Conservation (phyloP, 2,329 filamentous ascomycete species). For the Fusarium proliferatum region DNA sequence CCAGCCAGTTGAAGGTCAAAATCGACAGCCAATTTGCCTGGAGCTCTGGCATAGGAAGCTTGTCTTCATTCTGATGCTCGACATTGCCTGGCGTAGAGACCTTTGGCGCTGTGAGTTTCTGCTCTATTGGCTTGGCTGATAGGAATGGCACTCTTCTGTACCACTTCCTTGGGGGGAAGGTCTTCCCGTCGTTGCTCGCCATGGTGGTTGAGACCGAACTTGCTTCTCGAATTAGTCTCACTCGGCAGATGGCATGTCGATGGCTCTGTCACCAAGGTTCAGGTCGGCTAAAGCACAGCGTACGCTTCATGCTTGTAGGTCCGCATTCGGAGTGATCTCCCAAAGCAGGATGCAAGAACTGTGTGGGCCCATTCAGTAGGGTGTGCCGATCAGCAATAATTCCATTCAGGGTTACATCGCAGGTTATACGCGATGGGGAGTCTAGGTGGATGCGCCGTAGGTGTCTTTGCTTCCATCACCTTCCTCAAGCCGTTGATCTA, state of each 20-base stretch:
- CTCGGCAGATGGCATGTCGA: not conserved
- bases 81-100: slow-evolving; percentile 5
- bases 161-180: slow-evolving; percentile 47
- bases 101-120: not conserved
- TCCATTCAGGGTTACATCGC: not conserved
- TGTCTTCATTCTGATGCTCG: slow-evolving; percentile 4
- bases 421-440: not conserved
- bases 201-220: slow-evolving; percentile 20
- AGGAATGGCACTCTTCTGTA: slow-evolving; percentile 47
- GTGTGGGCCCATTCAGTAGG: not conserved
- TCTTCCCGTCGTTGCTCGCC: slow-evolving; percentile 38
- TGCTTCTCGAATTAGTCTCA: not conserved
- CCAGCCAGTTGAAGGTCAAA: slow-evolving; percentile 21
- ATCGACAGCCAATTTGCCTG: slow-evolving; percentile 23
- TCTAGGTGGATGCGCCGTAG: too few relatives aligned
- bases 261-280: not conserved
- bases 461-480: not conserved
- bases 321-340: slow-evolving; percentile 11
- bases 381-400: not conserved
- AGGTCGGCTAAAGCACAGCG: not conserved
- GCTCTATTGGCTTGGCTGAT: slow-evolving; percentile 32
- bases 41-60: slow-evolving; percentile 6
- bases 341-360: not conserved
- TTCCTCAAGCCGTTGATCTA: not conserved
- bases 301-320: not conserved